Evolutionary conservation across 2,329 filamentous ascomycete species (phyloP), one percentile per base, ranked within the genome.

Genomic region (Cryphonectria naterciae): DNA sequence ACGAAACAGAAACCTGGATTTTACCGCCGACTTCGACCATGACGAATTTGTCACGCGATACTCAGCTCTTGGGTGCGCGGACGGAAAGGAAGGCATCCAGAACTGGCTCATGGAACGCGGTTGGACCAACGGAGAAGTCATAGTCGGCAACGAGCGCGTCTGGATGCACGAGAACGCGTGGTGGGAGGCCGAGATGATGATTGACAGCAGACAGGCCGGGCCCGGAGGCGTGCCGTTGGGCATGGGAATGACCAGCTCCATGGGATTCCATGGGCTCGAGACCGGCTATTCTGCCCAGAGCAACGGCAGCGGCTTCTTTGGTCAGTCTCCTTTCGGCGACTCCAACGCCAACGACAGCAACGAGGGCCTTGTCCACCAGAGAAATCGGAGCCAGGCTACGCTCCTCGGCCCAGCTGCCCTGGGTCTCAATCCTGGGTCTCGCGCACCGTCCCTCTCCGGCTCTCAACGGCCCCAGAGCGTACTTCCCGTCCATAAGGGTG

Each of bases 111-210:
- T 98, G 65, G 95, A 98, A 81, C 91, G 96, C 71, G 96, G 96
- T 1, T 99, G 96, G 96, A 98, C 94, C 82, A 99, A 99, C 76
- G 96, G 96, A 54, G 96, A 98, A 81, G 94, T 98, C 1, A 90
- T 97, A 6, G 86, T 98, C 43, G 96, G 96, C 69, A 91, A 90
- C 2, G 94, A 98, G 80, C 92, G 96, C 43, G 90, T 99, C 58
- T 99, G 96, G 96, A 95, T 98, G 85, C 89, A 95, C 65, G 96
- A 99, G 81, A 87, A 85, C 70, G 93, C 95, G 2, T 99, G 96
- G 95, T 98, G 95, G 95, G 95, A 98, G 81, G 95, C 95, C 6
- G 96, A 99, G 82, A 93, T 89, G 73, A 97, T 98, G 92, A 90
- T 98, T 39, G 96, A 99, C 77, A 67, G 66, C 67, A 63, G 69